Evolutionary conservation across 2,329 filamentous ascomycete species (phyloP).

Genomic region (Aspergillus transmontanensis): DNA sequence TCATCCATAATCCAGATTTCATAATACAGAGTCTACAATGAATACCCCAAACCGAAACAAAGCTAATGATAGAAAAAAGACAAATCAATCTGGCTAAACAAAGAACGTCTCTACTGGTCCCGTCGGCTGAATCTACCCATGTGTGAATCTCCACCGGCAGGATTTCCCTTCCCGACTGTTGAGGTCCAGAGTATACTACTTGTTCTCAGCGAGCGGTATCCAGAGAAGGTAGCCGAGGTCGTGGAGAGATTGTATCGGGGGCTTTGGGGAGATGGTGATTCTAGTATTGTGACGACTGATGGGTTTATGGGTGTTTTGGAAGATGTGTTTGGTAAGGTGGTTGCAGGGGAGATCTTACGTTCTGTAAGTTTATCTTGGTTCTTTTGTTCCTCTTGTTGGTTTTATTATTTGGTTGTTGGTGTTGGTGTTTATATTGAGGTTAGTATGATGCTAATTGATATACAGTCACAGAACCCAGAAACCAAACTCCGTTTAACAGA

Average conservation of each 20-base stretch:
- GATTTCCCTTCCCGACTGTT: neutral
- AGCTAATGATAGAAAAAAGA: neutral
- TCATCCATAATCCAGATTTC: neutral
- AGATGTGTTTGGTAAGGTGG: neutral
- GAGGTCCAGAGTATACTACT: neutral
- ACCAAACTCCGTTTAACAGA: neutral
- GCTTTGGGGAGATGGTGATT: neutral
- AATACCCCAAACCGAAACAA: too few species aligned
- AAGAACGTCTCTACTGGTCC: neutral
- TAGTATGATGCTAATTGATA: neutral
- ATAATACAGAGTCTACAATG: too few species aligned
- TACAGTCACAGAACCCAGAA: neutral
- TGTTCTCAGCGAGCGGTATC: neutral
- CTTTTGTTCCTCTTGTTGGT: too few species aligned
- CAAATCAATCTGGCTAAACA: neutral
- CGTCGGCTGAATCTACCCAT: neutral
- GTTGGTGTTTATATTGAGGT: too few species aligned
- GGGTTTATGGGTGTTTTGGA: neutral
- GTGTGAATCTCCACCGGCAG: neutral
- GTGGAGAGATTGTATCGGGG: neutral
- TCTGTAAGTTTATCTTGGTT: neutral
- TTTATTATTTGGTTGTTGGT: neutral
- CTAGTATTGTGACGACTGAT: neutral
- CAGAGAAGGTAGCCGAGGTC: neutral
- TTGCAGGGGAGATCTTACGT: neutral